phyloP scores from a whole-genome alignment of 2,329 filamentous ascomycete genomes.

The Hymenotorrendiella dingleyae region DNA sequence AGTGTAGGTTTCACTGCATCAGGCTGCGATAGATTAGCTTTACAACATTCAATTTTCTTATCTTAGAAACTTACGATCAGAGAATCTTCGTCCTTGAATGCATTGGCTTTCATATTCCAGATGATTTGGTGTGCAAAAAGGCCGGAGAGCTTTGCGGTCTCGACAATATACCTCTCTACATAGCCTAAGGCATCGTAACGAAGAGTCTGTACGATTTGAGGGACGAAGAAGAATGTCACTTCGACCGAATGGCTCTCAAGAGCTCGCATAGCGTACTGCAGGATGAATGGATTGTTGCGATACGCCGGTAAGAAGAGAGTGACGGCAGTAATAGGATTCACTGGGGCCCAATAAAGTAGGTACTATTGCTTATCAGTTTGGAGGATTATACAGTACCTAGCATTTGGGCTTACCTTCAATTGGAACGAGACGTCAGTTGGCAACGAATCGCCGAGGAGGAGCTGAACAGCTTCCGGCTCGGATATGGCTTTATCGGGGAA shows the following conservation, averaged over 20 bases:
- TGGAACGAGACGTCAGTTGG: constrained; percentile 77
- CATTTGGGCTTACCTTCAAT: constrained; percentile 58
- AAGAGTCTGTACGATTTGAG: constrained; percentile 92
- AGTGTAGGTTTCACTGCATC: constrained; percentile 91
- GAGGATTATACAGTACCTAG: constrained; percentile 1
- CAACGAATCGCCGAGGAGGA: constrained; percentile 71
- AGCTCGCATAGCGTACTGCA: constrained; percentile 95
- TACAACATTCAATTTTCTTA: constrained; percentile 1
- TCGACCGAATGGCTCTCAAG: constrained; percentile 94
- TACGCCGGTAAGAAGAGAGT: constrained; percentile 92
- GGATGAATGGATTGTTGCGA: constrained; percentile 82
- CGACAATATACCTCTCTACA: constrained; percentile 91
- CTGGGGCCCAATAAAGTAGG: constrained; percentile 84
- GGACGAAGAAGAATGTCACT: constrained; percentile 97
- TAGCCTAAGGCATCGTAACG: constrained; percentile 92
- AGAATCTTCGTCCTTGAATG: constrained; percentile 94
- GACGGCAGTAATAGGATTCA: constrained; percentile 88
- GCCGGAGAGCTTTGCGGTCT: constrained; percentile 97
- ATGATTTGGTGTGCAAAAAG: constrained; percentile 99
- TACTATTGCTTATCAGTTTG: constrained; percentile 50
- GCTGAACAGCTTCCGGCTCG: constrained; percentile 75
- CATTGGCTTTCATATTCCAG: constrained; percentile 99
- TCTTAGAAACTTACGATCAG: constrained; percentile 61
- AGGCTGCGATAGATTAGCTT: constrained; percentile 45
- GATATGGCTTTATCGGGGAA: constrained; percentile 77